Evolutionary conservation across 2,329 filamentous ascomycete species (phyloP).

Genomic region (Penicillium sp.): DNA sequence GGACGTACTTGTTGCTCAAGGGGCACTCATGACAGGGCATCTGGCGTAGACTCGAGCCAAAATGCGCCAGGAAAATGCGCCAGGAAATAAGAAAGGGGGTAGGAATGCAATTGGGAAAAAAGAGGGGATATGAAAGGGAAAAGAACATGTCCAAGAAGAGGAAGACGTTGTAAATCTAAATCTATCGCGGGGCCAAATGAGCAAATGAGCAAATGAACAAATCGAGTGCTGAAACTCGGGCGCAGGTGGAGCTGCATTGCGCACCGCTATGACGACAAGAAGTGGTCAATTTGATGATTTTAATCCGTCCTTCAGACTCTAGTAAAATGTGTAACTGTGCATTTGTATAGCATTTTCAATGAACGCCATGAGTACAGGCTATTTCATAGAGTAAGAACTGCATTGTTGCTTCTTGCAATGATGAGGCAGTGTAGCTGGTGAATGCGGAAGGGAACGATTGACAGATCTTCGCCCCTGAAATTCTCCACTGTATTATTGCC

Average conservation of each 20-base stretch:
- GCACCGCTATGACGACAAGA: slow-evolving; percentile 11
- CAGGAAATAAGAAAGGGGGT: not conserved
- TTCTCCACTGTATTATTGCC: not conserved
- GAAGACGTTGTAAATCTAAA: not conserved
- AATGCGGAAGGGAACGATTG: not conserved
- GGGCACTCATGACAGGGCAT: not conserved
- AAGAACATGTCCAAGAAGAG: not conserved
- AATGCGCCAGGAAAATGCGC: not conserved
- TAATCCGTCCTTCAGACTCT: not conserved
- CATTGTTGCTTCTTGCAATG: not conserved
- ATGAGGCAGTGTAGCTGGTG: not conserved
- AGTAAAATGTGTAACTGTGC: not conserved
- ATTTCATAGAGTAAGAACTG: not conserved
- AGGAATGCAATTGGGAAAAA: not conserved
- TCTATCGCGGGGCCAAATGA: not conserved
- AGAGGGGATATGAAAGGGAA: not conserved
- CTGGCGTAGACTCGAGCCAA: not conserved
- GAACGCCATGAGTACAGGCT: not conserved
- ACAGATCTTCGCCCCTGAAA: not conserved
- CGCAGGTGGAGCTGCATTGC: slow-evolving; percentile 5
- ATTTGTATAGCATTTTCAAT: not conserved
- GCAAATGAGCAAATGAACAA: slow-evolving; percentile 3
- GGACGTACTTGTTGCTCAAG: not conserved
- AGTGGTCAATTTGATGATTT: not conserved
- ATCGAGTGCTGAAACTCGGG: slow-evolving; percentile 9